Conservation (phyloP, 257 asterid genomes). For the Nyctanthes arbortristis region DNA sequence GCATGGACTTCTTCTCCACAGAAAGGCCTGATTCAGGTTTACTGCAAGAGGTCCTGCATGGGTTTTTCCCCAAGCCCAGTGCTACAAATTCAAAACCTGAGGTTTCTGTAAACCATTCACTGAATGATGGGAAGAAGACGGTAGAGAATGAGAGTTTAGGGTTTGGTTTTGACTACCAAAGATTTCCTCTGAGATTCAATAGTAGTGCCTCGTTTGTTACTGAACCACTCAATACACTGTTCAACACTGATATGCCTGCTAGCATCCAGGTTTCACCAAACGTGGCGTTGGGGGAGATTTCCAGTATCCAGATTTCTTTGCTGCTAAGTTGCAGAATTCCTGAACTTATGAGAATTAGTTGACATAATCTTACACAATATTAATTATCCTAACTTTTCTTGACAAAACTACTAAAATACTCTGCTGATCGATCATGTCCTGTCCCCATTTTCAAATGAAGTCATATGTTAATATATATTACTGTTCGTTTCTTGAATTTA, state of each 20-base stretch:
- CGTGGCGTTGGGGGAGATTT: constrained; percentile 4
- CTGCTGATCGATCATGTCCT: neutral
- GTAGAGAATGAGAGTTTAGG: constrained; percentile 15
- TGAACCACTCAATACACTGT: constrained; percentile 20
- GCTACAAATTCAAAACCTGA: constrained; percentile 16
- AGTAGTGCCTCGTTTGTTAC: constrained; percentile 12
- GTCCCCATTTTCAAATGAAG: neutral
- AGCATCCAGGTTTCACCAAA: constrained; percentile 24
- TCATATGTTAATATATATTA: too few relatives aligned
- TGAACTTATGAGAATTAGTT: constrained; percentile 1
- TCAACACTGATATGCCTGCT: constrained; percentile 20
- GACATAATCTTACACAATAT: neutral
- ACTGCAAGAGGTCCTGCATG: constrained; percentile 42
- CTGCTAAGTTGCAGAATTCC: constrained; percentile 38
- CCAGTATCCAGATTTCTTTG: constrained; percentile 36
- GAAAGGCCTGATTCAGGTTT: constrained; percentile 55
- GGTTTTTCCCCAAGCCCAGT: constrained; percentile 46
- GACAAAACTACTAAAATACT: too few relatives aligned
- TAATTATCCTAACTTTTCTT: neutral
- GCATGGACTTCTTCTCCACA: constrained; percentile 56
- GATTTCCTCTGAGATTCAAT: constrained; percentile 25
- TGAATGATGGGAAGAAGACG: constrained; percentile 8
- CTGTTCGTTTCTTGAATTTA: too few relatives aligned
- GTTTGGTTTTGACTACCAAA: constrained; percentile 15
- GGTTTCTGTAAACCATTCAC: neutral